phyloP scores from a whole-genome alignment of 2,329 filamentous ascomycete genomes.

The Paraphaeosphaeria minitans region DNA sequence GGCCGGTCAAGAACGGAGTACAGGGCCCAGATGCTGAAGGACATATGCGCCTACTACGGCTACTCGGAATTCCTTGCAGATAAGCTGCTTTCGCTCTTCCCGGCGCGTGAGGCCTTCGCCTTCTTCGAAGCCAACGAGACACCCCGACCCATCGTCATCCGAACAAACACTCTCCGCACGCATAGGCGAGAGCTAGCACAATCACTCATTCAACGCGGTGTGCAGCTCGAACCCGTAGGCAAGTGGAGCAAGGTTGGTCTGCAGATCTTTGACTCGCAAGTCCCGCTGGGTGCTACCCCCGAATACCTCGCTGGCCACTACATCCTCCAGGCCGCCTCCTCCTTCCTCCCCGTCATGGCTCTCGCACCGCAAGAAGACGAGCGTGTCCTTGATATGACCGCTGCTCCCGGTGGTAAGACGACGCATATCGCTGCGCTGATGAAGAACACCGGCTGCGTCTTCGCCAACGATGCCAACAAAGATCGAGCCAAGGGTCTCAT shows the following conservation, averaged over 20 bases:
- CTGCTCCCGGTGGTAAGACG: slow-evolving; percentile 94
- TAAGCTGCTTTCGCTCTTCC: slow-evolving; percentile 92
- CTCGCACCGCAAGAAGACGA: slow-evolving; percentile 92
- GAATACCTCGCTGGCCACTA: slow-evolving; percentile 98
- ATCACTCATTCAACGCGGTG: slow-evolving; percentile 91
- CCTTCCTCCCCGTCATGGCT: slow-evolving; percentile 97
- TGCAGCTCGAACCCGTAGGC: slow-evolving; percentile 93
- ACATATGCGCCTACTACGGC: slow-evolving; percentile 95
- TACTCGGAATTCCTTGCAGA: slow-evolving; percentile 95
- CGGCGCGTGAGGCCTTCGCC: slow-evolving; percentile 90
- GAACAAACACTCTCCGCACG: slow-evolving; percentile 90
- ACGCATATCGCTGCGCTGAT: slow-evolving; percentile 96
- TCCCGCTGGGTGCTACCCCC: slow-evolving; percentile 89
- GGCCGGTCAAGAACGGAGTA: slow-evolving; percentile 87
- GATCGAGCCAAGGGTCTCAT: slow-evolving; percentile 94
- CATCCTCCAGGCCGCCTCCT: slow-evolving; percentile 94
- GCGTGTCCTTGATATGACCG: slow-evolving; percentile 90
- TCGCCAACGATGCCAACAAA: slow-evolving; percentile 97
- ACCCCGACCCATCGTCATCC: slow-evolving; percentile 88
- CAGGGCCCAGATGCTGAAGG: slow-evolving; percentile 81
- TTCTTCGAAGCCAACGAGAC: slow-evolving; percentile 99
- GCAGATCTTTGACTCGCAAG: slow-evolving; percentile 90
- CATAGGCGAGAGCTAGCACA: slow-evolving; percentile 83
- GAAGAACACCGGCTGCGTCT: slow-evolving; percentile 94
- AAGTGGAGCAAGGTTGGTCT: slow-evolving; percentile 96